These are phyloP conservation scores for Bruguiera gymnorhiza DNA, from an alignment of 345 rosid species.

Conservation along the genomic window DNA sequence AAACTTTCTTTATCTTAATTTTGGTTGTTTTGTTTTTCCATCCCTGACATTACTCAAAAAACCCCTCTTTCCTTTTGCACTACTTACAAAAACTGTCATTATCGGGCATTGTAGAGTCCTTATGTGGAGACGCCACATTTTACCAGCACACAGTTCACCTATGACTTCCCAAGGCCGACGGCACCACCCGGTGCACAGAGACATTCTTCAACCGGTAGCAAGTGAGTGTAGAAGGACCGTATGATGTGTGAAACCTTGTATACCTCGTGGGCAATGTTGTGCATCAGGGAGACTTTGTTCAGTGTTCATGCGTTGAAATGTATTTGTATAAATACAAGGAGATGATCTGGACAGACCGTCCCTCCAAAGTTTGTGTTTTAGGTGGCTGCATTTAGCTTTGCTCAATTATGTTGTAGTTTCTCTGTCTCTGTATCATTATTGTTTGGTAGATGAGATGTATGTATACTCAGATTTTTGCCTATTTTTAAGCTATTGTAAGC, in stretches of 20 bases:
- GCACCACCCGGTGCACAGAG: conserved; percentile 75
- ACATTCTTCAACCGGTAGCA: conserved; percentile 42
- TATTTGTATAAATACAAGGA: not conserved
- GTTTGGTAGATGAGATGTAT: not conserved
- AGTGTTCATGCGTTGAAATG: conserved; percentile 13
- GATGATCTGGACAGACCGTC: conserved; percentile 7
- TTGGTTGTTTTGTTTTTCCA: not conserved
- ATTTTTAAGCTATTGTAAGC: not conserved
- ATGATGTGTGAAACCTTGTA: conserved; percentile 12
- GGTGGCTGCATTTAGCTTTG: conserved; percentile 14
- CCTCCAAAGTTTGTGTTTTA: not conserved
- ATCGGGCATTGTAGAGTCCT: conserved; percentile 42
- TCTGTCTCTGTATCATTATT: not conserved
- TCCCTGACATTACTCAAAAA: not conserved
- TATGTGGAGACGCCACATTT: conserved; percentile 71
- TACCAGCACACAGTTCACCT: conserved; percentile 32
- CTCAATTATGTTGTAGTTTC: conserved; percentile 6
- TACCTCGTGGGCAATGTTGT: not conserved
- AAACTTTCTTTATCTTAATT: not conserved
- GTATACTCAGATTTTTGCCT: conserved; percentile 1
- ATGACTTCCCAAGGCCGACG: conserved; percentile 57
- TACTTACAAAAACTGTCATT: not conserved
- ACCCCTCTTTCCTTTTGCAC: not conserved
- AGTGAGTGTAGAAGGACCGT: conserved; percentile 25
- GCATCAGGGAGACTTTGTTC: conserved; percentile 1